Percentiles rank a stretch among this genome's conserved stretches.
Conservation (phyloP, 805 yeast genomes). For the Starmerella asiatica region DNA sequence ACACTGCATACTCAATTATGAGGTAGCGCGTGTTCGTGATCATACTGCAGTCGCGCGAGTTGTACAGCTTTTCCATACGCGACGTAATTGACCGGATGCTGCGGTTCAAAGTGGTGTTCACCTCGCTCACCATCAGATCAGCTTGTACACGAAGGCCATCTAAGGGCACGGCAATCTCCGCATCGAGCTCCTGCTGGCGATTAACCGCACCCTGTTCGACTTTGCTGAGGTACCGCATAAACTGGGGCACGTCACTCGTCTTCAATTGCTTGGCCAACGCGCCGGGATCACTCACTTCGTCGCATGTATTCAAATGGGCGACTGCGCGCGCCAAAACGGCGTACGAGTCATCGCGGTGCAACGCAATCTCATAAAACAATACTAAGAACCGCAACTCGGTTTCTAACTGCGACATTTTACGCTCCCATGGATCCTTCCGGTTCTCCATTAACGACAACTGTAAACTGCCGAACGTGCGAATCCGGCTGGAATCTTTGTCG, state of each 20-base stretch:
- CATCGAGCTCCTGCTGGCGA: conserved; percentile 17
- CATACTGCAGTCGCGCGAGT: conserved; percentile 8
- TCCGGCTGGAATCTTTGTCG: neutral
- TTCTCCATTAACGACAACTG: conserved; percentile 1
- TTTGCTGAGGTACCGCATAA: conserved; percentile 14
- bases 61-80: conserved; percentile 18
- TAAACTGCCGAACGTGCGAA: conserved; percentile 11
- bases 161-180: conserved; percentile 15
- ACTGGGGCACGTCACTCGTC: conserved; percentile 13
- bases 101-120: conserved; percentile 21
- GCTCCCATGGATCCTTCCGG: conserved; percentile 13
- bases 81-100: conserved; percentile 19
- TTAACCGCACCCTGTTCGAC: conserved; percentile 15
- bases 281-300: neutral
- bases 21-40: conserved; percentile 10
- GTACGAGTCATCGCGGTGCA: conserved; percentile 10
- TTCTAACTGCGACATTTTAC: conserved; percentile 5
- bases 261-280: conserved; percentile 12
- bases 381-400: conserved; percentile 18
- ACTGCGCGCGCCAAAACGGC: neutral
- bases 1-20: conserved; percentile 18
- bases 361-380: conserved; percentile 14
- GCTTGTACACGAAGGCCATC: conserved; percentile 19
- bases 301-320: neutral
- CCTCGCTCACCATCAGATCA: conserved; percentile 22